A percentile compares a stretch with the other conserved stretches of the same genome.
Conservation (phyloP, 345 rosid species). For the Trapa incisa region DNA sequence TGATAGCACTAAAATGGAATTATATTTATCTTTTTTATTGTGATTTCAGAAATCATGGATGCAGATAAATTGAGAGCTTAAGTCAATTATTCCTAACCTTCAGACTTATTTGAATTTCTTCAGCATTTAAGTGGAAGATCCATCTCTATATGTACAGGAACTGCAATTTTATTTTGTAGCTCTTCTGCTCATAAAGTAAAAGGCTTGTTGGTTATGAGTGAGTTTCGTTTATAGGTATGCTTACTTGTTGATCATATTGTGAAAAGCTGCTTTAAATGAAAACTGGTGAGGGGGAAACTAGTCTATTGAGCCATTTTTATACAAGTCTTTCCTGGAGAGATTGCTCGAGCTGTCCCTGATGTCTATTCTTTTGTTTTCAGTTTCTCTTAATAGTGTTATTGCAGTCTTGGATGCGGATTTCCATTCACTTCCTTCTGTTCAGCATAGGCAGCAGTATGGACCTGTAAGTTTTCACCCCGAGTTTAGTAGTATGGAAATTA, state of each 20-base stretch:
- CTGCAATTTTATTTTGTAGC: background rate
- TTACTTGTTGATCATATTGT: background rate
- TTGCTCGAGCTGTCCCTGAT: background rate
- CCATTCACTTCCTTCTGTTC: constrained; percentile 88
- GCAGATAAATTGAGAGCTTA: background rate
- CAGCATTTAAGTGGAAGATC: too few species aligned
- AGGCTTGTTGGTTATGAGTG: too few species aligned
- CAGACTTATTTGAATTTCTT: too few species aligned
- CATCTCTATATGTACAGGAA: too few species aligned
- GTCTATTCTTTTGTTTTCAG: constrained; percentile 34
- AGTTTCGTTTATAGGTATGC: background rate
- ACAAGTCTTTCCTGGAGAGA: background rate
- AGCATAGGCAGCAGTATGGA: constrained; percentile 93
- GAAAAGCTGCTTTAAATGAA: background rate
- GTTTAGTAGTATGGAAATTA: background rate
- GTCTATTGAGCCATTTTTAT: background rate
- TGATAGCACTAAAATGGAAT: background rate
- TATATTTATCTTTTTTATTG: background rate
- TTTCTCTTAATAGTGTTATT: constrained; percentile 89
- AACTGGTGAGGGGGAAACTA: background rate
- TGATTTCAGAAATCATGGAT: background rate
- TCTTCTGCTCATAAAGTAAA: background rate
- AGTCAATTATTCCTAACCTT: too few species aligned
- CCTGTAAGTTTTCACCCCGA: constrained; percentile 51
- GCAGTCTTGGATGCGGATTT: constrained; percentile 99